These are phyloP conservation scores for Chlorella variabilis DNA, from an alignment of 163 green algal species.

Conservation along the genomic window DNA sequence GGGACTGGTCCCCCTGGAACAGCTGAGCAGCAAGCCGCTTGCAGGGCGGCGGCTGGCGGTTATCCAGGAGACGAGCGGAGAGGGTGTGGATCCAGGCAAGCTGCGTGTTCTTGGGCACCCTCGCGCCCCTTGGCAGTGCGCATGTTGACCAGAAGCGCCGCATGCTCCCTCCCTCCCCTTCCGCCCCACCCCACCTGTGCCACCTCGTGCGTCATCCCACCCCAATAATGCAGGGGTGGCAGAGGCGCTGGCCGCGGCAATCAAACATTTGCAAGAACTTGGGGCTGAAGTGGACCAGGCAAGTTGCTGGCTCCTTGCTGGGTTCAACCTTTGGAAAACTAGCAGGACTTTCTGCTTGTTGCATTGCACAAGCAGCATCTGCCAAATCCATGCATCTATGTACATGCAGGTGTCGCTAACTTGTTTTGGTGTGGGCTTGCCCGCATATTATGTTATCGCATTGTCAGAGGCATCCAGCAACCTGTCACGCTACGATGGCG, in stretches of 20 bases:
- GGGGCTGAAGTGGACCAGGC: conserved; percentile 84
- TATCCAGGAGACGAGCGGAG: conserved; percentile 81
- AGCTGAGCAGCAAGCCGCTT: conserved; percentile 62
- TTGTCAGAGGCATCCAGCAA: conserved; percentile 94
- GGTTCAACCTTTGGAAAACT: too few species aligned
- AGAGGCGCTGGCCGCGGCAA: conserved; percentile 54
- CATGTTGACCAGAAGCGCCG: too few species aligned
- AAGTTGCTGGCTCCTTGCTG: too few species aligned
- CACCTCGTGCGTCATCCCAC: too few species aligned
- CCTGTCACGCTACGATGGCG: conserved; percentile 93
- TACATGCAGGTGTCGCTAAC: conserved; percentile 82
- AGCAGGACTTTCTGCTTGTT: too few species aligned
- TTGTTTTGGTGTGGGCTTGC: conserved; percentile 81
- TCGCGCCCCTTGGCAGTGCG: too few species aligned
- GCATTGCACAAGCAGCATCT: too few species aligned
- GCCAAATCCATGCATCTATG: neutral
- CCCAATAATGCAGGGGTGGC: conserved; percentile 56
- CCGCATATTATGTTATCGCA: conserved; percentile 98
- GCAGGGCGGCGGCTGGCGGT: conserved; percentile 78
- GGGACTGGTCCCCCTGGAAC: conserved; percentile 51
- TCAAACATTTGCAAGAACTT: conserved; percentile 76
- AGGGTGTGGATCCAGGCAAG: conserved; percentile 67
- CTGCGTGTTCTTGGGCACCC: too few species aligned
- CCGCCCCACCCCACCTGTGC: too few species aligned
- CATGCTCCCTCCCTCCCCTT: too few species aligned